Conservation (phyloP, 73 alveolate genomes). For the Tetrahymena borealis region DNA sequence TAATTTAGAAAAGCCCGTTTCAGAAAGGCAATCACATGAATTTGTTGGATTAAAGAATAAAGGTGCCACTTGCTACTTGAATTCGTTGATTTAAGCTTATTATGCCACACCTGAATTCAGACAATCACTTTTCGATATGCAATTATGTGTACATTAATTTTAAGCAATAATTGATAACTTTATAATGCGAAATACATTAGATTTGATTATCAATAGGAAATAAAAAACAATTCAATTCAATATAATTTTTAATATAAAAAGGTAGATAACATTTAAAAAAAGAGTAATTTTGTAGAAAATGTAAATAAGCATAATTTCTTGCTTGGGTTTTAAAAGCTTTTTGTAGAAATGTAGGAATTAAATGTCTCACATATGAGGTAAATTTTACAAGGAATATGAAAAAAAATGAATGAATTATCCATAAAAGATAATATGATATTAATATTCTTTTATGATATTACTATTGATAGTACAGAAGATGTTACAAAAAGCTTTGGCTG, state of each 20-base stretch:
- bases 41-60: slow-evolving; percentile 75
- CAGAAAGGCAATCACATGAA: slow-evolving; percentile 48
- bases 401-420: no score
- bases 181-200: no score
- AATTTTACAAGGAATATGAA: no score
- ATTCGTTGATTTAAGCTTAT: slow-evolving; percentile 77
- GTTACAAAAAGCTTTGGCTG: slow-evolving; percentile 55
- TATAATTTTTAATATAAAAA: slow-evolving; percentile 29
- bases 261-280: neutral
- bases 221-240: slow-evolving; percentile 56
- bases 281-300: neutral
- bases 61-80: slow-evolving; percentile 92
- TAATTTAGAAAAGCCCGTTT: slow-evolving; percentile 58
- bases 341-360: neutral
- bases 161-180: slow-evolving; percentile 34
- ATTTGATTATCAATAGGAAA: slow-evolving; percentile 57
- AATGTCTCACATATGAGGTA: neutral
- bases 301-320: neutral
- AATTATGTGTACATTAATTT: slow-evolving; percentile 60
- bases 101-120: slow-evolving; percentile 85
- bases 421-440: no score
- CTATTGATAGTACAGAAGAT: slow-evolving; percentile 40
- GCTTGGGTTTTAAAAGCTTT: neutral
- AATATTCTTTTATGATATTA: slow-evolving; percentile 9
- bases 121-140: slow-evolving; percentile 57